phyloP scores from a whole-genome alignment of 306 rosid species.

The Prinsepia uniflora region DNA sequence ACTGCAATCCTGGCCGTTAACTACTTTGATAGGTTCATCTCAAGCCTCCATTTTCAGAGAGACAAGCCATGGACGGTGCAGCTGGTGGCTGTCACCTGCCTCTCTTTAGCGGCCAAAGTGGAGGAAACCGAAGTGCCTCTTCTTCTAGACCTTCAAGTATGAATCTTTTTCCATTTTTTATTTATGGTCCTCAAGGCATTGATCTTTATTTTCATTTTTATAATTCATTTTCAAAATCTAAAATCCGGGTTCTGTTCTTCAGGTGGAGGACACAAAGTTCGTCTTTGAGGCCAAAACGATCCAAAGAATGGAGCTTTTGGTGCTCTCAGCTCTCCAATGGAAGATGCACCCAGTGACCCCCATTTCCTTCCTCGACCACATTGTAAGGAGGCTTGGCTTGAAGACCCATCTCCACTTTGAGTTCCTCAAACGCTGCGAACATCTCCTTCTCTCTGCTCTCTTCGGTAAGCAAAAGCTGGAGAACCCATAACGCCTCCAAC shows the following conservation, averaged over 20 bases:
- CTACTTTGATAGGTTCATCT: conserved; percentile 67
- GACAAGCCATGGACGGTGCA: conserved; percentile 88
- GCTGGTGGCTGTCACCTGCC: conserved; percentile 85
- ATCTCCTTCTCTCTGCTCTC: conserved; percentile 61
- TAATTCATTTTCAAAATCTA: background rate
- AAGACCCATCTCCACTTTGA: conserved; percentile 62
- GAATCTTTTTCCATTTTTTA: background rate
- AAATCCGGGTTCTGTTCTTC: conserved; percentile 15
- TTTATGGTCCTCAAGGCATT: background rate
- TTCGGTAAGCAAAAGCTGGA: conserved; percentile 43
- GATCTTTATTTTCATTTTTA: background rate
- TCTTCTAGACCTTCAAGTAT: conserved; percentile 87
- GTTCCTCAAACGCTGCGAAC: conserved; percentile 68
- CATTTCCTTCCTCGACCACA: conserved; percentile 73
- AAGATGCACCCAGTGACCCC: conserved; percentile 95
- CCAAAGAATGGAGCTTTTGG: conserved; percentile 89
- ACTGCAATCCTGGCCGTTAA: conserved; percentile 80
- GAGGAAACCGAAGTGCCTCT: conserved; percentile 92
- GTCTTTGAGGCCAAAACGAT: conserved; percentile 78
- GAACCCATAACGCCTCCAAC: background rate
- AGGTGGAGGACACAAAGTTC: conserved; percentile 62
- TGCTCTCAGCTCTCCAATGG: conserved; percentile 78
- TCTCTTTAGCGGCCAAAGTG: conserved; percentile 91
- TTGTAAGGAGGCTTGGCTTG: conserved; percentile 71
- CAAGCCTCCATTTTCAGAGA: conserved; percentile 55